Evolutionary conservation across 345 rosid species (phyloP), one percentile per base, ranked within the genome.

Genomic region (Microcos paniculata): DNA sequence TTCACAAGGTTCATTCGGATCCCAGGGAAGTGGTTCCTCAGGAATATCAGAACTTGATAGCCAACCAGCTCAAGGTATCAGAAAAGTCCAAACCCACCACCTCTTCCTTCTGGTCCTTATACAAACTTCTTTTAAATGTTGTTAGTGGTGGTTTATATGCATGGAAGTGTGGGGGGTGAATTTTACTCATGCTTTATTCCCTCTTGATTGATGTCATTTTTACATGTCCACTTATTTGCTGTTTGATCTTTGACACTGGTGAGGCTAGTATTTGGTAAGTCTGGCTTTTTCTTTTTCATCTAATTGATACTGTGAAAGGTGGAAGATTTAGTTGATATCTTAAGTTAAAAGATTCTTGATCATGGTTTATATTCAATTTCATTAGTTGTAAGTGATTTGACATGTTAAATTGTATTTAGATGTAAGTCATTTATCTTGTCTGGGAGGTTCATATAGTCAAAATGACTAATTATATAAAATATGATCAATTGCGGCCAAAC

Each of bases 21-120:
- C 93, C 63, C 92, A 82, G 28, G 88, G 85, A 7, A 89, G 88
- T 81, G 91, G 87, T n/a, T 86, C 90, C 43, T 85, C 91, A 11
- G 89, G 87, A 40, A 73, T 85, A 51, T 86, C 91, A 5, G 95
- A 88, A 74, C 71, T 82, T 62, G 95, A 89, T n/a, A 74, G 78
- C 76, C 80, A 76, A 28, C 80, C 76, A 59, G 64, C 74, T 82
- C 88, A 84, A 85, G 97, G 95, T 90, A 81, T 58, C 14, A n/a
- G 23, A 11, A 7, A n/a, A 3, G 19, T 23, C 18, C 2, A 35
- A 0, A 0, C 1, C 8, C 42, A 11, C 48, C 31, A 13, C 0
- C 11, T 21, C 18, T 53, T n/a, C 12, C 3, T 70, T 58, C 33
- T 58, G 3, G 31, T 14, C 52, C 6, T 26, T 3, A 33, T 15